A percentile compares a stretch with the other conserved stretches of the same genome.
phyloP scores from a whole-genome alignment of 345 rosid genomes.

The Eucalyptus decipiens region DNA sequence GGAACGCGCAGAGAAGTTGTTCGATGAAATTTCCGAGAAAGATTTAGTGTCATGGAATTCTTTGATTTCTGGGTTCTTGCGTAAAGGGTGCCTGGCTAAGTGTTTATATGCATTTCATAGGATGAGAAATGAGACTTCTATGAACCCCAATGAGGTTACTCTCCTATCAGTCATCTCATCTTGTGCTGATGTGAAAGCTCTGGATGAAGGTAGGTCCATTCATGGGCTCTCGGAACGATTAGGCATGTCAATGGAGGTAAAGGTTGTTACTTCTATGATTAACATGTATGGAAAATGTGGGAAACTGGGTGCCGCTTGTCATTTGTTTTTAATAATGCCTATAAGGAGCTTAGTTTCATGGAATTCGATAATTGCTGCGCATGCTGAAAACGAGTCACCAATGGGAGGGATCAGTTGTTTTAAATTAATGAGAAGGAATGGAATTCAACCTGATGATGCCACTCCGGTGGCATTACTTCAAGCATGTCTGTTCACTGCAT shows the following conservation, averaged over 20 bases:
- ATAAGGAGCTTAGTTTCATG: constrained; percentile 43
- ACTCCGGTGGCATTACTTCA: constrained; percentile 30
- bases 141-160: constrained; percentile 41
- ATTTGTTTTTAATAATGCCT: constrained; percentile 28
- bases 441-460: constrained; percentile 41
- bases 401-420: constrained; percentile 26
- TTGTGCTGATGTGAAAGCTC: constrained; percentile 20
- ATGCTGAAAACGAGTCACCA: constrained; percentile 18
- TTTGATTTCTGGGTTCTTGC: constrained; percentile 35
- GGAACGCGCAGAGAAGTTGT: constrained; percentile 24
- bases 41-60: constrained; percentile 69
- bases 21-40: constrained; percentile 49
- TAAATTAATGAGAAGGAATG: constrained; percentile 28
- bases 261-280: constrained; percentile 39
- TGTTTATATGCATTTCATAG: constrained; percentile 18
- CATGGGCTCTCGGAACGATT: constrained; percentile 41
- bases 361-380: constrained; percentile 41
- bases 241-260: constrained; percentile 31
- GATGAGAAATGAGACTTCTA: constrained; percentile 23
- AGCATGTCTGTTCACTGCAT: constrained; percentile 45
- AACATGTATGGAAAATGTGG: constrained; percentile 50
- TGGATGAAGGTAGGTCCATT: constrained; percentile 29
- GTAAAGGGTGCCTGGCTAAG: constrained; percentile 12
- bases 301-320: constrained; percentile 17
- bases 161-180: constrained; percentile 41